These are phyloP conservation scores for Ocimum tenuiflorum DNA, from an alignment of 257 asterid genomes.

Conservation along the genomic window DNA sequence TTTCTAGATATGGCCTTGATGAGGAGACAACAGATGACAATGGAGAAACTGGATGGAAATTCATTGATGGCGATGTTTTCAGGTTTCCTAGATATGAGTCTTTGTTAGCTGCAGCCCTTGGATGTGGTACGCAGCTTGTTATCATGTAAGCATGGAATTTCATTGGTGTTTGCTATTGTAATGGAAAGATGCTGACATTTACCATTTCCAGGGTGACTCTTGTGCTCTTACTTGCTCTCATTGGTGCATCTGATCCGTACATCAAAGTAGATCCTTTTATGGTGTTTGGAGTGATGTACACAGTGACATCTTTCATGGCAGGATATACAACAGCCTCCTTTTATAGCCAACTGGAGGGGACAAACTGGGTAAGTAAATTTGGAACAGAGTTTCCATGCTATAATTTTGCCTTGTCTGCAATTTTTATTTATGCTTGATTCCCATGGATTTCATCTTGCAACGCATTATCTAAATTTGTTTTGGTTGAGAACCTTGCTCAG, in stretches of 20 bases:
- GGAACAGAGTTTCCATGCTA: neutral
- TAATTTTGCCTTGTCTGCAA: neutral
- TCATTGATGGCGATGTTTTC: constrained; percentile 67
- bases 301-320: constrained; percentile 53
- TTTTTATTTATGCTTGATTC: too few relatives aligned
- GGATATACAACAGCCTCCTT: constrained; percentile 50
- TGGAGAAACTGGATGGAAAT: constrained; percentile 69
- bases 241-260: constrained; percentile 51
- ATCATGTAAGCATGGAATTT: constrained; percentile 38
- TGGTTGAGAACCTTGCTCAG: too few relatives aligned
- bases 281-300: constrained; percentile 40
- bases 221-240: constrained; percentile 49
- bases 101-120: constrained; percentile 54
- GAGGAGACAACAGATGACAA: constrained; percentile 61
- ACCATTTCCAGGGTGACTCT: constrained; percentile 38
- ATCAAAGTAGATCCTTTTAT: constrained; percentile 44
- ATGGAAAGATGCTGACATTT: neutral
- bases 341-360: constrained; percentile 66
- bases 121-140: constrained; percentile 61
- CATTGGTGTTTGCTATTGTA: neutral
- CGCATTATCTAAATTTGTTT: too few relatives aligned
- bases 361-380: constrained; percentile 46
- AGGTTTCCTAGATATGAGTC: constrained; percentile 57
- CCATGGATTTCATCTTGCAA: too few relatives aligned
- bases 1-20: constrained; percentile 50